phyloP scores from a whole-genome alignment of 208 protist genomes.

The Crithidia mellificae region DNA sequence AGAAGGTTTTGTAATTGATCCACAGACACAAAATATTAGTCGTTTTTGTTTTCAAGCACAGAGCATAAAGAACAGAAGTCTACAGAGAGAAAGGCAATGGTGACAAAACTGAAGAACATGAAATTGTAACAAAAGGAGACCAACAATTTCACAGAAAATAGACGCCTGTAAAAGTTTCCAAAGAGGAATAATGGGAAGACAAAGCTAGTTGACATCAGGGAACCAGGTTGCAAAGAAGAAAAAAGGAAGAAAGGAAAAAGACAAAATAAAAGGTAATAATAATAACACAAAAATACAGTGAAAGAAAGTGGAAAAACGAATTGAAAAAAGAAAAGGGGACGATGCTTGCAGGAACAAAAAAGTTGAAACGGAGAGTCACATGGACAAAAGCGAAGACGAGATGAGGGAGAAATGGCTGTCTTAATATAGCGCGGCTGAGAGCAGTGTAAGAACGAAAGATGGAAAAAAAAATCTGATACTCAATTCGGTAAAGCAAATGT shows the following conservation, averaged over 20 bases:
- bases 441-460: background rate
- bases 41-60: constrained; percentile 5
- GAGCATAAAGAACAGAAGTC: background rate
- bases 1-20: no score
- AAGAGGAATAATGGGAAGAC: constrained; percentile 4
- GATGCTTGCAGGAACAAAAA: background rate
- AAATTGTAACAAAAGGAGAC: background rate
- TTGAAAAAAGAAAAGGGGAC: no score
- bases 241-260: constrained; percentile 5
- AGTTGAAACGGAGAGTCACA: background rate
- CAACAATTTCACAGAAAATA: background rate
- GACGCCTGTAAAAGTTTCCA: background rate
- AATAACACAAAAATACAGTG: background rate
- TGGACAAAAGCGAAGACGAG: constrained; percentile 6
- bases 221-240: background rate
- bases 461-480: background rate
- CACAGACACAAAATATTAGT: background rate
- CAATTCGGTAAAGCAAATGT: background rate
- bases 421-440: background rate
- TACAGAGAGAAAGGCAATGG: constrained; percentile 4
- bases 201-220: constrained; percentile 9
- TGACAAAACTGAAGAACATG: background rate
- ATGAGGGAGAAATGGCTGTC: background rate
- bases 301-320: no score
- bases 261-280: background rate